A percentile compares a stretch with the other conserved stretches of the same genome.
These are phyloP conservation scores for Sordariomycetes sp. DNA, from an alignment of 2,329 filamentous ascomycete genomes.

Conservation along the genomic window DNA sequence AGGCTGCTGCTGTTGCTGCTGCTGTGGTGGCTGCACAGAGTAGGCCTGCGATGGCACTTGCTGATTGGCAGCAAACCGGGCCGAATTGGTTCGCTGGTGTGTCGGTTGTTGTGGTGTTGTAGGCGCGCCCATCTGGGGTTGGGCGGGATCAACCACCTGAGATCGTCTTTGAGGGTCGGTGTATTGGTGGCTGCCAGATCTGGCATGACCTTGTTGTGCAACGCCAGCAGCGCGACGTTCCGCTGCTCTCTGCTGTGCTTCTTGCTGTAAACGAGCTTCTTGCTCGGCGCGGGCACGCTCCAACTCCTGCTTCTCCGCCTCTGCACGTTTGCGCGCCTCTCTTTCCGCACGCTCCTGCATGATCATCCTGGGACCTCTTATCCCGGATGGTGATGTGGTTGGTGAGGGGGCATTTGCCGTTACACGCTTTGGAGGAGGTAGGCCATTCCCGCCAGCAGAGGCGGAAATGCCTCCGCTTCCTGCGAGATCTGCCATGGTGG, in stretches of 20 bases:
- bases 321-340: conserved; percentile 61
- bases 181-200: conserved; percentile 19
- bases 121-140: conserved; percentile 15
- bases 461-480: conserved; percentile 45
- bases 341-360: conserved; percentile 80
- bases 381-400: conserved; percentile 51
- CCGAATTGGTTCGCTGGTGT: conserved; percentile 7
- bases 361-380: conserved; percentile 80
- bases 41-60: conserved; percentile 5
- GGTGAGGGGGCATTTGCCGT: conserved; percentile 39
- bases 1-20: conserved; percentile 7
- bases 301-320: conserved; percentile 47
- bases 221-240: conserved; percentile 51
- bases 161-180: conserved; percentile 16
- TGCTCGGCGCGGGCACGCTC: conserved; percentile 50
- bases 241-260: conserved; percentile 45
- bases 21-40: conserved; percentile 7
- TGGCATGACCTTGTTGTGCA: conserved; percentile 26
- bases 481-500: conserved; percentile 79
- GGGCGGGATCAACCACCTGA: conserved; percentile 11
- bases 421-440: conserved; percentile 31
- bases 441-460: conserved; percentile 37
- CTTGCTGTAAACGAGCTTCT: conserved; percentile 44
- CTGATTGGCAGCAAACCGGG: conserved; percentile 3
- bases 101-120: conserved; percentile 15